phyloP scores from a whole-genome alignment of 257 asterid genomes.

The Nicotiana knightiana region DNA sequence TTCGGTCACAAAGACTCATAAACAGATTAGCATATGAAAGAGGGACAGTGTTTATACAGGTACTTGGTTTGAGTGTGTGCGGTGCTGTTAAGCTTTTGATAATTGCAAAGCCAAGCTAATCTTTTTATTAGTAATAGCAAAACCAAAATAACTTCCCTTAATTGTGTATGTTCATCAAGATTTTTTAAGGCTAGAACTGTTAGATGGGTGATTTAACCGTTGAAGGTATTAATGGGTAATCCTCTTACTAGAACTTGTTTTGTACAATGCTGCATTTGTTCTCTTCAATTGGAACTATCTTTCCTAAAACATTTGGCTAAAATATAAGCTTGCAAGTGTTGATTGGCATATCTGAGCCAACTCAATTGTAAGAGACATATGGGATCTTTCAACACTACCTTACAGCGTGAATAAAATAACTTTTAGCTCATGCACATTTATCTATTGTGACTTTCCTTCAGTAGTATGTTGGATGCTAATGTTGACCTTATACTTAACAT shows the following conservation, averaged over 20 bases:
- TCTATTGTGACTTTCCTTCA: background rate
- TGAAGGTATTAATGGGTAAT: background rate
- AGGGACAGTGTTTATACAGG: slow-evolving; percentile 91
- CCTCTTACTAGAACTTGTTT: background rate
- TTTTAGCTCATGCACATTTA: background rate
- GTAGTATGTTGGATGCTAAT: background rate
- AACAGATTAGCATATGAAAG: slow-evolving; percentile 92
- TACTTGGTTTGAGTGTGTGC: slow-evolving; percentile 15
- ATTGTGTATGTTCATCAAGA: background rate
- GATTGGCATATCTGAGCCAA: background rate
- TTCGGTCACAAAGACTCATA: slow-evolving; percentile 57
- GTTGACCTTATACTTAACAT: background rate
- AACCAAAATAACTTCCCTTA: background rate
- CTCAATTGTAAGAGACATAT: background rate
- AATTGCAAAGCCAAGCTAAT: background rate
- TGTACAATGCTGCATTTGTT: background rate
- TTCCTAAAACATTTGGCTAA: background rate
- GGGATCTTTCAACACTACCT: background rate
- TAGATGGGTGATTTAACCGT: background rate
- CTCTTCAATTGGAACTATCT: background rate
- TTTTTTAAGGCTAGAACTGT: background rate
- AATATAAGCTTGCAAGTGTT: background rate
- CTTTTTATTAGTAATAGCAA: background rate
- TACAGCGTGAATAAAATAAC: background rate
- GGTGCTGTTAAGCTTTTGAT: background rate